A percentile compares a stretch with the other conserved stretches of the same genome.
Conservation (phyloP, 2,329 filamentous ascomycete genomes). For the Trichophaea hybrida region DNA sequence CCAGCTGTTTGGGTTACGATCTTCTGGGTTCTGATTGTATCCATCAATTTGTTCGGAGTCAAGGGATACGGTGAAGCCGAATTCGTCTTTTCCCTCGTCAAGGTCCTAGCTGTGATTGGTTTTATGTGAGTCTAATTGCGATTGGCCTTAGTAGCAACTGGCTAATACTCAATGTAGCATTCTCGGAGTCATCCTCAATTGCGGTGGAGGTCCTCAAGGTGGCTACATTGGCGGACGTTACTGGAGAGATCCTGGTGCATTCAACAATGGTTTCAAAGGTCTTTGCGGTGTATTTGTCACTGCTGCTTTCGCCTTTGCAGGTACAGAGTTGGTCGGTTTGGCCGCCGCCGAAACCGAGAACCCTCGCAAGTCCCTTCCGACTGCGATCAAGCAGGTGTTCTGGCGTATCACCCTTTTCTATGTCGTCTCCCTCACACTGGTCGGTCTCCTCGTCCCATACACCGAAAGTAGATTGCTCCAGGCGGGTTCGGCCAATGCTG, state of each 20-base stretch:
- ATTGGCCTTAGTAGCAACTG: background rate
- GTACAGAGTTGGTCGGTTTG: constrained; percentile 61
- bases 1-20: constrained; percentile 68
- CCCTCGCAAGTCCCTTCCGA: constrained; percentile 66
- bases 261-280: constrained; percentile 72
- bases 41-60: constrained; percentile 78
- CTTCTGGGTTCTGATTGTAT: constrained; percentile 60
- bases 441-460: constrained; percentile 71
- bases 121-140: constrained; percentile 53
- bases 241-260: constrained; percentile 70
- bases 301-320: constrained; percentile 61
- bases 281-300: constrained; percentile 64
- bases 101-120: constrained; percentile 70
- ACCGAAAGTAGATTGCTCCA: constrained; percentile 49
- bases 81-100: constrained; percentile 74
- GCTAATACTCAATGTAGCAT: constrained; percentile 40
- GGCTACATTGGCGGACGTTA: constrained; percentile 68
- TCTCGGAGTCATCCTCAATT: constrained; percentile 72
- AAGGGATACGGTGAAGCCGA: constrained; percentile 82
- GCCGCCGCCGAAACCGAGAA: constrained; percentile 68
- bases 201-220: constrained; percentile 56
- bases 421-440: constrained; percentile 62
- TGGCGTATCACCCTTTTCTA: constrained; percentile 91
- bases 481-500: constrained; percentile 47
- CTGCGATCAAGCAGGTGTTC: constrained; percentile 83